Conservation (phyloP, 306 rosid species). For the apple (Malus domestica) region DNA sequence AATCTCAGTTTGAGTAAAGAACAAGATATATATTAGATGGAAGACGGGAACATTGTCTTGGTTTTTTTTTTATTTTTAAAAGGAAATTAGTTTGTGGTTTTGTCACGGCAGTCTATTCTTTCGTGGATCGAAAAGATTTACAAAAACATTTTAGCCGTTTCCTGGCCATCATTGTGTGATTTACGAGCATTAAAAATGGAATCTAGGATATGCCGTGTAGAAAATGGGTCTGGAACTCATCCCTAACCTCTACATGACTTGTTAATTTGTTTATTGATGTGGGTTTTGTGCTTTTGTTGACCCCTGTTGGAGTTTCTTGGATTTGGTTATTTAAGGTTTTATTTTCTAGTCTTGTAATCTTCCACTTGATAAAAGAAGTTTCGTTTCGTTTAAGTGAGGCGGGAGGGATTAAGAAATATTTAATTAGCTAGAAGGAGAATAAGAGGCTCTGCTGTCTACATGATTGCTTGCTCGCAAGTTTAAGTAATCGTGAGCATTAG, state of each 20-base stretch:
- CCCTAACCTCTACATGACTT: accelerated
- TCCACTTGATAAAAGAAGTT: conserved; percentile 3
- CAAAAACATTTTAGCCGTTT: accelerated
- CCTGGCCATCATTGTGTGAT: accelerated
- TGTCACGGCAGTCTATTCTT: accelerated
- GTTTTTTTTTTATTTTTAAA: not conserved
- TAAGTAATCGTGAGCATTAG: not conserved
- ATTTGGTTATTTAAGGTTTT: conserved; percentile 13
- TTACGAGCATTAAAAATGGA: accelerated
- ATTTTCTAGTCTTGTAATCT: conserved; percentile 13
- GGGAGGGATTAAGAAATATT: not conserved
- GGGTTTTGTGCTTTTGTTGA: conserved; percentile 35
- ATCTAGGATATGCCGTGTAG: accelerated
- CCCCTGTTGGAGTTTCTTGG: conserved; percentile 11
- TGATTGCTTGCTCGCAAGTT: not conserved
- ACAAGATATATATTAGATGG: conserved; percentile 28
- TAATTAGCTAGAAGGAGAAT: not conserved
- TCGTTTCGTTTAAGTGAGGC: conserved; percentile 20
- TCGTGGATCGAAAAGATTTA: accelerated
- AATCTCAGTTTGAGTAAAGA: conserved; percentile 35
- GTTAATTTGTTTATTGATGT: conserved; percentile 21
- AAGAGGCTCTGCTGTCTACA: not conserved
- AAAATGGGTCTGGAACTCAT: no score
- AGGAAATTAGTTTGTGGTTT: accelerated
- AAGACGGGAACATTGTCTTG: conserved; percentile 22